phyloP scores from a whole-genome alignment of 2,329 filamentous ascomycete species.

The Achaetomium macrosporum region DNA sequence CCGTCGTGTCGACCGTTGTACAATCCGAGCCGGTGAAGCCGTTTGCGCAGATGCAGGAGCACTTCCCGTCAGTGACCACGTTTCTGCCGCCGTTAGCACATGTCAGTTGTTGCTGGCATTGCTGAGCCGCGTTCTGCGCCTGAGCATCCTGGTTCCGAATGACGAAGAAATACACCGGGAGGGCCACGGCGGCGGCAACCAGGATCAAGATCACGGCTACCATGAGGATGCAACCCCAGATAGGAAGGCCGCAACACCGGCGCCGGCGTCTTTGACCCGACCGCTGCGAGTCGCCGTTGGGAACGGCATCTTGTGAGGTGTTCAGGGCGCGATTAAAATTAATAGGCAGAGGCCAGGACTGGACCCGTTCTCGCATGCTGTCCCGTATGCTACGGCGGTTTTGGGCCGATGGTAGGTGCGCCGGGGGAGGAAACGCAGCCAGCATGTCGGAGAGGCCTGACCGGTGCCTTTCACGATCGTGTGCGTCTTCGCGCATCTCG shows the following conservation, averaged over 20 bases:
- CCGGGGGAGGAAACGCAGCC: constrained; percentile 58
- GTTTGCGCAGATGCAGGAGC: constrained; percentile 83
- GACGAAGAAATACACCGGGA: constrained; percentile 66
- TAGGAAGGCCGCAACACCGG: constrained; percentile 76
- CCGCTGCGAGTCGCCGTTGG: constrained; percentile 10
- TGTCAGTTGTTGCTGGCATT: constrained; percentile 55
- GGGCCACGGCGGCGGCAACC: constrained; percentile 72
- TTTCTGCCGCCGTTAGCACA: constrained; percentile 80
- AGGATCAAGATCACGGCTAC: constrained; percentile 62
- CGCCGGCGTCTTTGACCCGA: constrained; percentile 38
- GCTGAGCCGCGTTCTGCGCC: constrained; percentile 34
- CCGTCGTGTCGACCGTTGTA: constrained; percentile 40
- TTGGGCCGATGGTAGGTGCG: constrained; percentile 37
- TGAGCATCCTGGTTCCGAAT: constrained; percentile 42
- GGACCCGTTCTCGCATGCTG: constrained; percentile 43
- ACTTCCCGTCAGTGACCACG: constrained; percentile 60
- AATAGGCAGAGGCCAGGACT: constrained; percentile 46
- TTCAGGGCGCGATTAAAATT: constrained; percentile 25
- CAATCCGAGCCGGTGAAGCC: constrained; percentile 66
- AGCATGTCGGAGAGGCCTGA: constrained; percentile 60
- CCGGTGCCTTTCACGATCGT: constrained; percentile 37
- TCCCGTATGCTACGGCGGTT: constrained; percentile 36
- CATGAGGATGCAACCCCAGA: constrained; percentile 68
- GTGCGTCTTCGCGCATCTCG: constrained; percentile 37
- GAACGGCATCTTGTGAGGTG: constrained; percentile 16